These are phyloP conservation scores for Starmerella gropengiesseri DNA, from an alignment of 805 yeast genomes.

Conservation along the genomic window DNA sequence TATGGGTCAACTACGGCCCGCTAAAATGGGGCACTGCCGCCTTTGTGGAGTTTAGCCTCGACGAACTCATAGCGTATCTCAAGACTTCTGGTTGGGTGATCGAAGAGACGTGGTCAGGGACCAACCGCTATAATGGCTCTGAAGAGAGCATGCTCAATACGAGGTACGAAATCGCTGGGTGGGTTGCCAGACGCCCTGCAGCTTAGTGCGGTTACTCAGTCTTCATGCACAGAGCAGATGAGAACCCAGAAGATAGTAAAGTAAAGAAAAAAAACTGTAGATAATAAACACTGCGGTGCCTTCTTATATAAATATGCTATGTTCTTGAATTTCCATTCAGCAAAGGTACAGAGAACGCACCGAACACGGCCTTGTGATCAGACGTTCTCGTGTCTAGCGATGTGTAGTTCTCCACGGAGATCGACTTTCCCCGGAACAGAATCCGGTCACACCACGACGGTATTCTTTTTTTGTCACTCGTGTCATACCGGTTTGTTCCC, in stretches of 20 bases:
- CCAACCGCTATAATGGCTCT: slow-evolving; percentile 28
- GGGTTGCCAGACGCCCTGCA: slow-evolving; percentile 7
- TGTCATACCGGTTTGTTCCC: slow-evolving; percentile 70
- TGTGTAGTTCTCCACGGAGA: slow-evolving; percentile 52
- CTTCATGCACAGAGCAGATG: neutral
- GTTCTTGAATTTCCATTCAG: slow-evolving; percentile 30
- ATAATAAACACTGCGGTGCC: neutral
- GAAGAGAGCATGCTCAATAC: slow-evolving; percentile 27
- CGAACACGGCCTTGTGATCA: slow-evolving; percentile 86
- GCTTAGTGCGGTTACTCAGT: neutral
- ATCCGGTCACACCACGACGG: slow-evolving; percentile 99
- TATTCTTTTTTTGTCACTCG: slow-evolving; percentile 80
- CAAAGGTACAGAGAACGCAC: slow-evolving; percentile 42
- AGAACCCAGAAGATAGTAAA: neutral
- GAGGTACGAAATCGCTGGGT: slow-evolving; percentile 24
- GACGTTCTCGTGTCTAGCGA: slow-evolving; percentile 53
- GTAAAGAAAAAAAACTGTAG: neutral
- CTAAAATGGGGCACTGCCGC: slow-evolving; percentile 80
- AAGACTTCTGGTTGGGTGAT: slow-evolving; percentile 51
- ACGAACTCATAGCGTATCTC: slow-evolving; percentile 54
- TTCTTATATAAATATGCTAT: neutral
- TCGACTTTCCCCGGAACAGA: slow-evolving; percentile 47
- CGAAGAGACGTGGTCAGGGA: slow-evolving; percentile 21
- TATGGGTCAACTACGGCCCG: slow-evolving; percentile 90
- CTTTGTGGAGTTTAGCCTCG: slow-evolving; percentile 55